These are phyloP conservation scores for Neodidymelliopsis sp. DNA, from an alignment of 2,329 filamentous ascomycete genomes.

Conservation along the genomic window DNA sequence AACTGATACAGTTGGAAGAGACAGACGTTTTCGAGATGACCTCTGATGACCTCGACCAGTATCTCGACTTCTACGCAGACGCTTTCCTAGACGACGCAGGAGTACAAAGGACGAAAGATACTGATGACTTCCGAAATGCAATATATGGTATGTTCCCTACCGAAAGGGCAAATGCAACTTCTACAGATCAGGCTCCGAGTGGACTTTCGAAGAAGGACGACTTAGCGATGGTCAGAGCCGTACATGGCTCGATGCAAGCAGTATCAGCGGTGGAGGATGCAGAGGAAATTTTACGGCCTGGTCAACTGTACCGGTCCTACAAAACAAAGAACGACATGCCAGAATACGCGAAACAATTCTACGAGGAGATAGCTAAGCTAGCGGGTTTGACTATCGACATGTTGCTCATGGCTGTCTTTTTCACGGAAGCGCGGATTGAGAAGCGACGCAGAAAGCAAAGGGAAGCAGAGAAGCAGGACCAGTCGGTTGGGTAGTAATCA, in stretches of 20 bases:
- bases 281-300: constrained; percentile 52
- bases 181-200: not conserved
- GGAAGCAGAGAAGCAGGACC: not conserved
- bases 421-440: constrained; percentile 53
- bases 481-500: not conserved
- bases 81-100: constrained; percentile 64
- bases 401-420: constrained; percentile 59
- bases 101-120: constrained; percentile 41
- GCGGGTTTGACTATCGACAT: constrained; percentile 60
- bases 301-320: constrained; percentile 60
- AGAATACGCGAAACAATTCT: constrained; percentile 56
- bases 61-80: constrained; percentile 77
- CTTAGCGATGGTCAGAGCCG: constrained; percentile 50
- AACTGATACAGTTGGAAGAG: constrained; percentile 64
- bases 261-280: constrained; percentile 49
- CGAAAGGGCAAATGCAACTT: constrained; percentile 7
- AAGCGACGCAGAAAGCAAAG: constrained; percentile 32
- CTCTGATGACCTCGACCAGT: constrained; percentile 71
- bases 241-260: constrained; percentile 53
- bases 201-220: constrained; percentile 32
- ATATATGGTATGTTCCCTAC: constrained; percentile 55
- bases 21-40: constrained; percentile 69
- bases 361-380: constrained; percentile 59
- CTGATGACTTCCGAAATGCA: constrained; percentile 51
- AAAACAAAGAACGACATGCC: constrained; percentile 57